Conservation (phyloP, 2,329 filamentous ascomycete species). For the Claviceps spartinae region DNA sequence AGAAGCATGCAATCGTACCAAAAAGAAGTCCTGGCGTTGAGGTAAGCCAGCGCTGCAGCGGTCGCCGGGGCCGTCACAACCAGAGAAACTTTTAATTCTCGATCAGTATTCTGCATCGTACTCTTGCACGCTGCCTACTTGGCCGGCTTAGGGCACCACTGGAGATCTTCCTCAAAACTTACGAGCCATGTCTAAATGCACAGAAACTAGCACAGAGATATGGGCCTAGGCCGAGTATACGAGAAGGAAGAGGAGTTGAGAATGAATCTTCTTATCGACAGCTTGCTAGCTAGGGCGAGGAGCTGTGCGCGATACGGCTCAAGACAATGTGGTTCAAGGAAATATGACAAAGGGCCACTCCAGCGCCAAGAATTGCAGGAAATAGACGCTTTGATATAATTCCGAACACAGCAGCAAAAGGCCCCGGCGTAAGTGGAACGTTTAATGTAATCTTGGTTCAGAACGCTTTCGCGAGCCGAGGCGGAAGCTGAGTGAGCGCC, state of each 20-base stretch:
- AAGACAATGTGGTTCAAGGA: background rate
- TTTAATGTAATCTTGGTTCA: background rate
- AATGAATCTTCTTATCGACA: background rate
- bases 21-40: conserved; percentile 57
- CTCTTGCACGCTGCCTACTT: background rate
- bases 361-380: background rate
- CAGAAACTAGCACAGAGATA: background rate
- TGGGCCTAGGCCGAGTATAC: background rate
- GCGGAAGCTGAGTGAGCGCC: background rate
- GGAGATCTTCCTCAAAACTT: background rate
- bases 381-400: background rate
- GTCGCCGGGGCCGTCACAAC: conserved; percentile 45
- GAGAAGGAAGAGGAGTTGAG: background rate
- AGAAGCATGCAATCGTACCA: conserved; percentile 53
- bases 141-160: background rate
- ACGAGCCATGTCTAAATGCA: background rate
- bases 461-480: background rate
- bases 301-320: background rate
- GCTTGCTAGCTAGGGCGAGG: background rate
- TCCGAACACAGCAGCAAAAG: background rate
- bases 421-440: background rate
- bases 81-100: conserved; percentile 38
- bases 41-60: conserved; percentile 57
- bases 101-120: background rate
- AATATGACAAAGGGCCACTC: background rate